Evolutionary conservation across 768 basidiomycete genomes (phyloP), one percentile per base, ranked within the genome.

Genomic region (Tulasnella sp.): DNA sequence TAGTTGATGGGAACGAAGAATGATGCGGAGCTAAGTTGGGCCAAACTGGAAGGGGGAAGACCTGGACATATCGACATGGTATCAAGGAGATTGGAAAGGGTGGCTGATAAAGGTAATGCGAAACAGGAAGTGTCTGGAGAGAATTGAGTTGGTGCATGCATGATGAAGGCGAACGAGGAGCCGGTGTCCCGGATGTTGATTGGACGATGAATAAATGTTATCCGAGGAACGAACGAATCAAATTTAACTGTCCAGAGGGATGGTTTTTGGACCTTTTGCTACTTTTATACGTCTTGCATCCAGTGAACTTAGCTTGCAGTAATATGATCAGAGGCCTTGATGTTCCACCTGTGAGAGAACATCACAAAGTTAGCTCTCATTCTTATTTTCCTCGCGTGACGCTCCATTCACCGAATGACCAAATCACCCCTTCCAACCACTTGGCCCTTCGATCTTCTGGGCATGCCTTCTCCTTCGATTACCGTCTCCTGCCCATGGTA

Each of bases 401-500:
- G 14, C 24, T 11, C 22, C 40, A 87, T 89, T 82, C 84, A 93
- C 92, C 89, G 89, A 79, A 93, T 87, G 80, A 93, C 86, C 83
- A 93, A 86, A 83, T 92, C 91, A 24, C 92, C 92, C 83, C 89
- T 88, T 48, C 91, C 91, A 77, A 90, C 84, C 14, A 89, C 86
- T 83, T 87, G 86, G 14, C 90, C 89, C 42, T 88, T 86, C n/a
- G 89, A 87, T 79, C 89, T 86, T 72, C 91, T 86, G 58, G 92
- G 92, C 93, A 93, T 93, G n/a, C 93, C 93, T 77, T 90, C 91
- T 60, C 90, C 91, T 58, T 88, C 86, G 64, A 88, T 84, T 80
- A 89, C 87, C 22, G 91, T 91, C 76, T 87, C 88, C 78, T 89
- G 85, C 5, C 85, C 86, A 72, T 80, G 80, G 83, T 88, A 88